Evolutionary conservation across 1,284 basidiomycete species (phyloP).

Genomic region (Xerocomus alliaceus): DNA sequence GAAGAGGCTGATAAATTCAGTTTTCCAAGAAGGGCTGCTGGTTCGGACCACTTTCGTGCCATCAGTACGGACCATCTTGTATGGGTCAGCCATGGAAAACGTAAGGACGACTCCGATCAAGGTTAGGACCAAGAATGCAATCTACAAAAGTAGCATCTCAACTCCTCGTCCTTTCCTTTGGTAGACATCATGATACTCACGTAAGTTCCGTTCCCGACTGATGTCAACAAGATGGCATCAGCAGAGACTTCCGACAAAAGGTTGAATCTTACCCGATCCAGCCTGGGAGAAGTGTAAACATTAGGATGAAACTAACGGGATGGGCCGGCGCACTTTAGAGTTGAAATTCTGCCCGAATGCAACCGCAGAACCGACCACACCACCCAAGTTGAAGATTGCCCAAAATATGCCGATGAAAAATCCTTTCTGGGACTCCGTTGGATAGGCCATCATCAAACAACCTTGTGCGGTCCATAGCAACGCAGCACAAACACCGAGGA

Average conservation of each 20-base stretch:
- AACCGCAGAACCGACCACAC: constrained; percentile 67
- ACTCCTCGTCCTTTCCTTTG: too few relatives aligned
- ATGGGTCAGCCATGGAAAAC: constrained; percentile 43
- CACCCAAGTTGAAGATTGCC: constrained; percentile 72
- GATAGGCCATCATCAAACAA: constrained; percentile 69
- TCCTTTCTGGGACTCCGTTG: constrained; percentile 66
- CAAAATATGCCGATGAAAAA: constrained; percentile 69
- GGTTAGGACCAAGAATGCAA: constrained; percentile 46
- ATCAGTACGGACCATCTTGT: constrained; percentile 47
- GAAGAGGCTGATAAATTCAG: constrained; percentile 44
- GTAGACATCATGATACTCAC: constrained; percentile 15
- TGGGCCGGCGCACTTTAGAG: constrained; percentile 39
- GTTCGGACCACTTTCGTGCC: constrained; percentile 41
- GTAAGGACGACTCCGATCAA: constrained; percentile 43
- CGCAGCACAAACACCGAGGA: constrained; percentile 71
- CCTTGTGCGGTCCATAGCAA: constrained; percentile 74
- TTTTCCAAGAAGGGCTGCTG: constrained; percentile 46
- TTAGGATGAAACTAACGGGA: background rate
- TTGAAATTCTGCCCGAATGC: constrained; percentile 60
- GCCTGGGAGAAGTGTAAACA: constrained; percentile 15
- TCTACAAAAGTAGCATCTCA: constrained; percentile 23
- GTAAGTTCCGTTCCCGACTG: constrained; percentile 45
- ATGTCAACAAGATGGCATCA: constrained; percentile 3
- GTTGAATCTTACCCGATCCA: constrained; percentile 28
- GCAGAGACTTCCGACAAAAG: background rate